Base-by-base conservation (phyloP, 805 yeast genomes). In the Priceomyces castillae region DNA sequence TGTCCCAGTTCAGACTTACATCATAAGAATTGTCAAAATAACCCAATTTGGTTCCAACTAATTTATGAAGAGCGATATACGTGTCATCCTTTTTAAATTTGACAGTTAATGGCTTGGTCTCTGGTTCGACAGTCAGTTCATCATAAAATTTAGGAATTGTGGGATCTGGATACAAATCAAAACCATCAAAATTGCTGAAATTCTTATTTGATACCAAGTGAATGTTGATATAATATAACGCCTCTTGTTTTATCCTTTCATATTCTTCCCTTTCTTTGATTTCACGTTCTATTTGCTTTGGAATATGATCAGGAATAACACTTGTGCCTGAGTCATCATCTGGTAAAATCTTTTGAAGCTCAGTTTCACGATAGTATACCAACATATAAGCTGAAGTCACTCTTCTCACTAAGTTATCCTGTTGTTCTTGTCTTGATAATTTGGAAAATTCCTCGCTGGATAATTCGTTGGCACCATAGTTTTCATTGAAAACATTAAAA, bases 361-460 rank as follows among this genome's bases (percentile, higher is more conserved):
- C 77, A 2, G 77, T 67, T 57, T 86, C 81, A 42, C 95, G 76
- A 49, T 90, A 77, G 59, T 94, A 94, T 2, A 94, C 98, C 65
- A 94, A 77, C 99, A 94, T 94, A 59, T 94, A 94, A 1, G 99
- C 99, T 34, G 94, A 87, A 0, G 98, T 90, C 30, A 89, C 94
- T 37, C 96, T 80, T 51, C 87, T 79, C 22, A 86, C 67, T 36
- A 68, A 47, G 47, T 84, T 82, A 39, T 76, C 82, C 47, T 80
- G 81, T 43, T 80, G 84, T 49, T 84, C 84, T 12, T 67, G 66
- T 53, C 84, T 73, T 0, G 84, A 65, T 67, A 85, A 64, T 40
- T 66, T 68, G 33, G 75, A 67, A 16, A 81, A 60, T 35, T 76
- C 74, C 10, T 68, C 71, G 17, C 73, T 76, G 1, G 79, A 56